These are phyloP conservation scores for Pelomyxa schiedti DNA, from an alignment of 78 protist genomes.

Conservation along the genomic window DNA sequence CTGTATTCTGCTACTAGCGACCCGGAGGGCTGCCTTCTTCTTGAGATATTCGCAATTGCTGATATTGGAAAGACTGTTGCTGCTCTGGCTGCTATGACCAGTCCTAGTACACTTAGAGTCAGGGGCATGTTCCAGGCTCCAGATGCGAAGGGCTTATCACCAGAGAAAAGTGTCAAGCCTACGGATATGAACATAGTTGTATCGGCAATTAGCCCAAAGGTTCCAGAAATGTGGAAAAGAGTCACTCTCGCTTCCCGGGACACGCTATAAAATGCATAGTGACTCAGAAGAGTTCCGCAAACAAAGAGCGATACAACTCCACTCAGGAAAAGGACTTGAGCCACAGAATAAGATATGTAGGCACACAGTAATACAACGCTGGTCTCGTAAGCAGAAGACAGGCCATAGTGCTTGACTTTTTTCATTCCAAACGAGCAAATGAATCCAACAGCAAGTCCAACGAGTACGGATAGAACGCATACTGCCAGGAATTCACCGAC, in stretches of 20 bases:
- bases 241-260: not conserved
- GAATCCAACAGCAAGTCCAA: conserved; percentile 27
- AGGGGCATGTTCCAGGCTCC: conserved; percentile 8
- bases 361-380: not conserved
- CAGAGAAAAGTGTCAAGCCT: conserved; percentile 35
- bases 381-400: conserved; percentile 3
- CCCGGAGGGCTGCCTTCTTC: too few species aligned
- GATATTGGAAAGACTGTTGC: conserved; percentile 26
- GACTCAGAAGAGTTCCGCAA: not conserved
- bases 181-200: conserved; percentile 23
- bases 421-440: conserved; percentile 1
- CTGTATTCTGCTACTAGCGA: too few species aligned
- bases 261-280: not conserved
- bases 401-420: not conserved
- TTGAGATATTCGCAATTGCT: not conserved
- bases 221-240: not conserved
- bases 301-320: not conserved
- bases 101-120: not conserved
- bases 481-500: conserved; percentile 3
- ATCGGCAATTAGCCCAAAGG: conserved; percentile 8
- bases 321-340: not conserved
- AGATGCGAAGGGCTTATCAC: not conserved
- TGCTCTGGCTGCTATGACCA: conserved; percentile 17
- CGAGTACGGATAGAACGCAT: conserved; percentile 21
- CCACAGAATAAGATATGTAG: not conserved